Evolutionary conservation across 1,284 basidiomycete genomes (phyloP), one percentile per base, ranked within the genome.

Genomic region (Malassezia sp.): DNA sequence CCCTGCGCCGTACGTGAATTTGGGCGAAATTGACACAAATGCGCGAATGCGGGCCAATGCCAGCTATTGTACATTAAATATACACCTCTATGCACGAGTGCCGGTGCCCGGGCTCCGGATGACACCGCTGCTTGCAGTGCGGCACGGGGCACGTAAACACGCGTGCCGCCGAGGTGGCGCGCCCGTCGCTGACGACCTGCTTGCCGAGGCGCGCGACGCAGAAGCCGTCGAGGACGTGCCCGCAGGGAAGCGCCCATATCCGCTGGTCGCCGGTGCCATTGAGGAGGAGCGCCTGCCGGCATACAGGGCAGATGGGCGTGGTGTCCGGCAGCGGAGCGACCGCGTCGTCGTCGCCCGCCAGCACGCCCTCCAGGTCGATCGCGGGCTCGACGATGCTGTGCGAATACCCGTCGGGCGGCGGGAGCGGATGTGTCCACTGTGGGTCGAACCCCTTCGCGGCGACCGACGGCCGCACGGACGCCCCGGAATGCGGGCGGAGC

Each of bases 191-290:
- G 33, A 28, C 14, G 17, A 17, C 29, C n/a, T 22, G 29, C 10
- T 51, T 49, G 29, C 60, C 61, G 5, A 65, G 30, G n/a, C 46
- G 39, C 8, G 58, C 37, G 2, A 65, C 38, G 42, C 63, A 67
- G 4, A 54, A 50, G 2, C 63, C 63, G 28, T 67, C 63, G 10
- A 67, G 53, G 20, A 63, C 59, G 38, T 67, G 63, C 0, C 63
- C 63, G 28, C 63, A 67, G 0, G 61, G 61, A 21, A 67, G 32
- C 4, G 52, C 58, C 60, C 60, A 67, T 2, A 67, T 48, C 23
- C 60, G 50, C 26, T 51, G 27, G n/a, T 60, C 54, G 26, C 53
- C 59, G 1, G 38, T 44, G 1, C 56, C 63, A 10, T 59, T 54
- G 1, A 60, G 55, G 11, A 61, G 48, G 4, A 67, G 45, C 2